Evolutionary conservation across 2,329 filamentous ascomycete species (phyloP), one percentile per base, ranked within the genome.

Genomic region (Botrytis aclada): DNA sequence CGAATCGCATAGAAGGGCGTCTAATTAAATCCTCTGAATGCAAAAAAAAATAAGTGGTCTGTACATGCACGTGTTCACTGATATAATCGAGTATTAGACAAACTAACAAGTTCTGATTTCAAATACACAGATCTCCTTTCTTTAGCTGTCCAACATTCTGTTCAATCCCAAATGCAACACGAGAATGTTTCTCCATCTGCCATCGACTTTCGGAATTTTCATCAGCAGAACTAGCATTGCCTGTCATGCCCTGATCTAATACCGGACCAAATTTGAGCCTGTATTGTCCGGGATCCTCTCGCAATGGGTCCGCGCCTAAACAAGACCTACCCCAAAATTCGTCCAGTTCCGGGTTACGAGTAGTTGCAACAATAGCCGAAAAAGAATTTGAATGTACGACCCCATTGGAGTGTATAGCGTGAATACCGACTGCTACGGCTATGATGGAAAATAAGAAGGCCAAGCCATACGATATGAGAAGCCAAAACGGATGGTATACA

Each of bases 351-450:
- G n/a, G 10, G 63, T 75, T 76, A 39, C 75, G 41, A 2, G 74
- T 77, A 16, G 72, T 74, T 25, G 70, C 66, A 2, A 77, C 41
- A n/a, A 77, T 74, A 20, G 74, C 67, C 6, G 76, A 77, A 71
- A 77, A 77, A 0, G 65, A 54, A 20, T 69, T 76, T n/a, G 61
- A 71, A 56, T 77, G 74, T 25, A 65, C 62, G 8, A 74, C 72
- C 6, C 75, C 76, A n/a, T 76, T 77, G 10, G 32, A 37, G 6
- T 37, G 37, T 10, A 77, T 66, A 18, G 75, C 51, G 54, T 47
- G 70, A 25, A 75, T 22, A 0, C 74, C 74, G 18, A 74, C n/a
- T 4, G 58, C 22, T 41, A 73, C 41, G 37, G 61, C 25, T 12
- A 72, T 22, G 0, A 51, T 3, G 3, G 72, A 65, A 64, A 74